phyloP scores from a whole-genome alignment of 441 rosid species.

The Eutrema salsugineum region DNA sequence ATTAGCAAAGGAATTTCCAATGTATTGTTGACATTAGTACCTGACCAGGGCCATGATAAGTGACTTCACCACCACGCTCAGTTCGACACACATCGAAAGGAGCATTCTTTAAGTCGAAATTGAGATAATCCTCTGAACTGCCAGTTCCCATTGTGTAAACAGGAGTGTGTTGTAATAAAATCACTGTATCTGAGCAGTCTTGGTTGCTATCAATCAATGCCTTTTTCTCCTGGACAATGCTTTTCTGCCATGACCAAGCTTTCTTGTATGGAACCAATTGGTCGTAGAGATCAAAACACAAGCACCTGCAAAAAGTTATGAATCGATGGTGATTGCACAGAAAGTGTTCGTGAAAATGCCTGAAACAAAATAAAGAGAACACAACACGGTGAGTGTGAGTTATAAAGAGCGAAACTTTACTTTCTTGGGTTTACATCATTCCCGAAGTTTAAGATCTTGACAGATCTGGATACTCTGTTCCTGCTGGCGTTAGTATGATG shows the following conservation, averaged over 20 bases:
- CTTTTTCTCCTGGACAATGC: constrained; percentile 54
- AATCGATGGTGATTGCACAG: background rate
- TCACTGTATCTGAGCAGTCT: constrained; percentile 64
- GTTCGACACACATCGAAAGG: constrained; percentile 75
- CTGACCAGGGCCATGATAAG: constrained; percentile 97
- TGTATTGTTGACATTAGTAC: constrained; percentile 32
- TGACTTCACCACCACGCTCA: constrained; percentile 90
- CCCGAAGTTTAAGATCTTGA: constrained; percentile 2
- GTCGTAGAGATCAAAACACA: constrained; percentile 30
- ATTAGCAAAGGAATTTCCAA: background rate
- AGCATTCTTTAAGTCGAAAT: constrained; percentile 59
- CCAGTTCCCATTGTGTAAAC: constrained; percentile 76
- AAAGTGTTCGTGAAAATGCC: constrained; percentile 25
- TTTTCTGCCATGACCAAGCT: constrained; percentile 80
- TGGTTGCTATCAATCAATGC: constrained; percentile 43
- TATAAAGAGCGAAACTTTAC: constrained; percentile 14
- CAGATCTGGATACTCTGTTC: constrained; percentile 11
- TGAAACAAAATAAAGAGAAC: background rate
- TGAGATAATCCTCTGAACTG: constrained; percentile 51
- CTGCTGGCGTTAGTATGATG: background rate
- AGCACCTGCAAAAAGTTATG: constrained; percentile 10
- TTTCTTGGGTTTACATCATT: constrained; percentile 2
- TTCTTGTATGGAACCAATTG: constrained; percentile 38
- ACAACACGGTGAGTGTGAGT: background rate
- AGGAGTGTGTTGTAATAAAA: constrained; percentile 66